These are phyloP conservation scores for Melaleuca alternifolia DNA, from an alignment of 345 rosid species.

Conservation along the genomic window DNA sequence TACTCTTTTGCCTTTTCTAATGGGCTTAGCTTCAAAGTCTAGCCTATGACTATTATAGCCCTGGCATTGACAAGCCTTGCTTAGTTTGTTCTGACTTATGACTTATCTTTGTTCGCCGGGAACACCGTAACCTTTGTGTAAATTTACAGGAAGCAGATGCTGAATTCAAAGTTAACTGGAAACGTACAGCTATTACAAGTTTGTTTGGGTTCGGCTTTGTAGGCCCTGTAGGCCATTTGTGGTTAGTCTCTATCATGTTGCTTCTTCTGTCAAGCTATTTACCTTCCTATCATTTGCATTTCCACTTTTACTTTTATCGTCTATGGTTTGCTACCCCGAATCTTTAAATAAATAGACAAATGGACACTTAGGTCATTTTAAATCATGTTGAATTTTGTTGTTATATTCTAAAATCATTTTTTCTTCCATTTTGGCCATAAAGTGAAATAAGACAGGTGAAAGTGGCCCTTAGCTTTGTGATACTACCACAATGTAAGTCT, in stretches of 20 bases:
- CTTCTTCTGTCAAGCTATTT: background rate
- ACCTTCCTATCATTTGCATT: background rate
- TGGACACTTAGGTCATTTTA: background rate
- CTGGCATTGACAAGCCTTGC: background rate
- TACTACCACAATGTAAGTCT: background rate
- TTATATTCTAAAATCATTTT: background rate
- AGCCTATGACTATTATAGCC: background rate
- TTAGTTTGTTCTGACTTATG: background rate
- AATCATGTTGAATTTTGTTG: too few relatives aligned
- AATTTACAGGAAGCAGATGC: background rate
- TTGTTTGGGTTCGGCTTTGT: constrained; percentile 5
- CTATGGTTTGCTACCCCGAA: background rate
- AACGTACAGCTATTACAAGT: constrained; percentile 3
- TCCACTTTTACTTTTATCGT: background rate
- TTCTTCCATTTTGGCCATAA: background rate
- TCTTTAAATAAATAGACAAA: background rate
- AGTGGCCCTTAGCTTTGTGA: background rate
- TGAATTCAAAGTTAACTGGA: background rate
- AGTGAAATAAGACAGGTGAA: background rate
- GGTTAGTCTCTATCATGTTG: background rate
- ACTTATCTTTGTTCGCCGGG: background rate
- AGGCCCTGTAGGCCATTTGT: constrained; percentile 4
- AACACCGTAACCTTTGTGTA: background rate
- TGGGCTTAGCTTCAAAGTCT: background rate
- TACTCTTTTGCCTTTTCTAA: background rate